phyloP scores from a whole-genome alignment of 1,284 basidiomycete genomes.

The Clitocybe nebularis region DNA sequence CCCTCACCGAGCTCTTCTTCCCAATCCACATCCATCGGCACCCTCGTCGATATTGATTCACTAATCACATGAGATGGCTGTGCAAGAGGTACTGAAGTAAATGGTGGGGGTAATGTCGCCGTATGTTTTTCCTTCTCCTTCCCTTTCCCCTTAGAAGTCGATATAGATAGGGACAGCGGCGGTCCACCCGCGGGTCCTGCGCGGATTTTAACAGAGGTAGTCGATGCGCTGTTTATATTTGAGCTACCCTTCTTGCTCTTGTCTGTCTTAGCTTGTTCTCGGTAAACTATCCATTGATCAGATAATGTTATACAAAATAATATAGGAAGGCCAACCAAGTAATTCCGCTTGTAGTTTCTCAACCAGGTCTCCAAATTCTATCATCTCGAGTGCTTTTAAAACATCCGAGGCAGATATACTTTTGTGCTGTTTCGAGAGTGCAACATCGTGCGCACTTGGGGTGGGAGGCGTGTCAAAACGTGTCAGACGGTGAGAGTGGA shows the following conservation, averaged over 20 bases:
- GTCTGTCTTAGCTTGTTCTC: slow-evolving; percentile 52
- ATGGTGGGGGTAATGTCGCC: slow-evolving; percentile 19
- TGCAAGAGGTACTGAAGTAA: slow-evolving; percentile 16
- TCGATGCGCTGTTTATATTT: slow-evolving; percentile 19
- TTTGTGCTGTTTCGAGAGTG: slow-evolving; percentile 79
- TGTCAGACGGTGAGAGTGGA: slow-evolving; percentile 12
- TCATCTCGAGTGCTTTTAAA: slow-evolving; percentile 75
- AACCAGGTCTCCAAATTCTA: slow-evolving; percentile 78
- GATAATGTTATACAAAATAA: no score
- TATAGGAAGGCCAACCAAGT: slow-evolving; percentile 61
- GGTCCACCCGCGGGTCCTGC: slow-evolving; percentile 23
- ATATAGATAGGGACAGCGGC: slow-evolving; percentile 19
- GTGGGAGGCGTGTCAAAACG: slow-evolving; percentile 6
- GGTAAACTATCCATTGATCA: slow-evolving; percentile 42
- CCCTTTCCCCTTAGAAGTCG: slow-evolving; percentile 22
- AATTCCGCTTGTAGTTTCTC: slow-evolving; percentile 71
- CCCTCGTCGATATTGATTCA: slow-evolving; percentile 17
- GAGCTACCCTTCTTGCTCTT: slow-evolving; percentile 43
- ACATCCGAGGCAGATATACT: slow-evolving; percentile 87
- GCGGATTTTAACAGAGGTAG: slow-evolving; percentile 17
- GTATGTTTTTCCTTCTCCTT: slow-evolving; percentile 30
- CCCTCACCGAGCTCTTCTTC: slow-evolving; percentile 25
- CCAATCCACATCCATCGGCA: slow-evolving; percentile 19
- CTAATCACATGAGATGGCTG: slow-evolving; percentile 6
- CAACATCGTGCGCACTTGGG: slow-evolving; percentile 82